Evolutionary conservation across 306 rosid genomes (phyloP), one percentile per base, ranked within the genome.

Genomic region (Pterocarpus santalinus): DNA sequence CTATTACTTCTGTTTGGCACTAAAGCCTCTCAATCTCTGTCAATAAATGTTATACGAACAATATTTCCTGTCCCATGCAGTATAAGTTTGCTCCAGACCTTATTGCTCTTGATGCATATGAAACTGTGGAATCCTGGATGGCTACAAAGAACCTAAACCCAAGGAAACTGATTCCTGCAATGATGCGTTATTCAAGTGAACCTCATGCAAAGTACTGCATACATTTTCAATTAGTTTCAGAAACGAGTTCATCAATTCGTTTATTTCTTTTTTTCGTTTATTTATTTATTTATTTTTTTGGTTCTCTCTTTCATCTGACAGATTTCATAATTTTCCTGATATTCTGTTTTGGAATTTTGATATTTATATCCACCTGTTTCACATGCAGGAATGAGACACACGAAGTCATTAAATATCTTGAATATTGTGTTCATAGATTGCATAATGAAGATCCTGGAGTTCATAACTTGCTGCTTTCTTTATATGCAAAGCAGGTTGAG

Each of bases 131-230:
- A 83, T 92, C 99, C 46, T 95, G 99, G 99, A 91, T 91, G 97
- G 71, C 92, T 65, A 93, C 97, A 28, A 93, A 85, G 77, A 93
- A 93, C 85, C 89, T 95, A 78, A 93, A 93, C 84, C 98, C 99
- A 9, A 89, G 99, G 90, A 95, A 95, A 87, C 87, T 95, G 76
- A 90, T 95, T 92, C 99, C 99, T 65, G 99, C 99, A 80, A 95
- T 95, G 99, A 95, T 95, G 98, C 97, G 98, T 56, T 95, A 95
- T 84, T 95, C 98, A 60, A 92, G 97, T 78, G 99, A 95, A 89
- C 98, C 98, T 53, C 98, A 93, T 90, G 99, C 99, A 69, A 95
- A 91, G 99, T 93, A 90, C 86, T 75, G 38, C 82, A 60, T 47
- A 58, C 69, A 69, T 73, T 82, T 85, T 83, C 78, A 80, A 43